phyloP scores from a whole-genome alignment of 2,329 filamentous ascomycete genomes.

The Penicillium sp. region DNA sequence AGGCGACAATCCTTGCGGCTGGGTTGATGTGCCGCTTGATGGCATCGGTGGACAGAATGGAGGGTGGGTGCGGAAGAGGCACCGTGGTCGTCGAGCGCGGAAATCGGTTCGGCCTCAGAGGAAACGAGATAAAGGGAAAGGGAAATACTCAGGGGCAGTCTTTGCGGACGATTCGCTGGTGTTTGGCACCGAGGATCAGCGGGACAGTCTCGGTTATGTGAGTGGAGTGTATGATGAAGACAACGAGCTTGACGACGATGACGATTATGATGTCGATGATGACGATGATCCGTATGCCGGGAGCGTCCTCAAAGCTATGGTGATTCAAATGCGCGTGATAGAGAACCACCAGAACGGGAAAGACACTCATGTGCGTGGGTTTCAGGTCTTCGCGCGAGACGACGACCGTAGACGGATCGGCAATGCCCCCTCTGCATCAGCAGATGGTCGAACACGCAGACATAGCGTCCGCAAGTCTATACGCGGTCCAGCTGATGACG shows the following conservation, averaged over 20 bases:
- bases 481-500: constrained; percentile 31
- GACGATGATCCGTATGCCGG: constrained; percentile 57
- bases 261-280: constrained; percentile 31
- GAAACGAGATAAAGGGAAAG: constrained; percentile 25
- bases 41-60: constrained; percentile 59
- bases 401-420: constrained; percentile 40
- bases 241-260: constrained; percentile 35
- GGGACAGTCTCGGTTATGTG: constrained; percentile 32
- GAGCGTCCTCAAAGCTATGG: constrained; percentile 81
- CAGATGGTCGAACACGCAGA: constrained; percentile 35
- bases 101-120: constrained; percentile 3
- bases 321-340: constrained; percentile 86
- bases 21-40: constrained; percentile 81
- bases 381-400: constrained; percentile 77
- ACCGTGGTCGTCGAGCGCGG: constrained; percentile 18
- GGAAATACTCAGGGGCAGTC: constrained; percentile 20
- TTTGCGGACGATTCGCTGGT: constrained; percentile 21
- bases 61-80: constrained; percentile 34
- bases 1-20: constrained; percentile 80
- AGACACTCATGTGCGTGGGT: constrained; percentile 92
- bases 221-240: constrained; percentile 31
- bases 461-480: constrained; percentile 39
- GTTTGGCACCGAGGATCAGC: constrained; percentile 22
- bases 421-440: constrained; percentile 40
- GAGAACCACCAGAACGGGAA: constrained; percentile 99